These are phyloP conservation scores for Ceratonia siliqua DNA, from an alignment of 306 rosid genomes.

Conservation along the genomic window DNA sequence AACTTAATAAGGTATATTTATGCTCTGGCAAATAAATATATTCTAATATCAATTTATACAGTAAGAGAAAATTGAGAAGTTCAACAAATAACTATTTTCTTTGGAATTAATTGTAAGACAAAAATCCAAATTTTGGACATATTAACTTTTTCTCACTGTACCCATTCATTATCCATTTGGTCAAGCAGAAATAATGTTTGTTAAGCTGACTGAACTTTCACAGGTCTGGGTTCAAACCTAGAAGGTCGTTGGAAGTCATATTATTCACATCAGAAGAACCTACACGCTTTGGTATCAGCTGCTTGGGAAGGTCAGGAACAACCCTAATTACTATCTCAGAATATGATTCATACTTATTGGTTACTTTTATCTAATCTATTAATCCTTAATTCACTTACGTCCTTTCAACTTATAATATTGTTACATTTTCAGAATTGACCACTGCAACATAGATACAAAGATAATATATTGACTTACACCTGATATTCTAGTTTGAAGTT, in stretches of 20 bases:
- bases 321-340: slow-evolving; percentile 1
- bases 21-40: slow-evolving; percentile 3
- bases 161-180: slow-evolving; percentile 6
- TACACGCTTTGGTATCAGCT: slow-evolving; percentile 89
- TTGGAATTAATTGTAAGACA: neutral
- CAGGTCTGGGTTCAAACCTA: slow-evolving; percentile 90
- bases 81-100: neutral
- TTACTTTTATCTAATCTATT: neutral
- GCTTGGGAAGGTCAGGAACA: slow-evolving; percentile 84
- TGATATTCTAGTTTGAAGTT: slow-evolving; percentile 23
- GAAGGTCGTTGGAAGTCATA: slow-evolving; percentile 76
- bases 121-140: slow-evolving; percentile 21
- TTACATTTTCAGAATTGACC: neutral
- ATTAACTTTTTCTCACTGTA: neutral
- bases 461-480: neutral
- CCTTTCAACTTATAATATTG: neutral
- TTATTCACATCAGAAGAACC: slow-evolving; percentile 97
- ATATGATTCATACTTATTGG: slow-evolving; percentile 19
- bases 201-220: slow-evolving; percentile 32
- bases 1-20: neutral
- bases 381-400: neutral
- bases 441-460: neutral
- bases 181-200: neutral
- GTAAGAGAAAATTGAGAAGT: neutral
- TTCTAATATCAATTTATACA: neutral